Evolutionary conservation across 768 basidiomycete genomes (phyloP), one percentile per base, ranked within the genome.

Genomic region (Leucocoprinus leucothites): DNA sequence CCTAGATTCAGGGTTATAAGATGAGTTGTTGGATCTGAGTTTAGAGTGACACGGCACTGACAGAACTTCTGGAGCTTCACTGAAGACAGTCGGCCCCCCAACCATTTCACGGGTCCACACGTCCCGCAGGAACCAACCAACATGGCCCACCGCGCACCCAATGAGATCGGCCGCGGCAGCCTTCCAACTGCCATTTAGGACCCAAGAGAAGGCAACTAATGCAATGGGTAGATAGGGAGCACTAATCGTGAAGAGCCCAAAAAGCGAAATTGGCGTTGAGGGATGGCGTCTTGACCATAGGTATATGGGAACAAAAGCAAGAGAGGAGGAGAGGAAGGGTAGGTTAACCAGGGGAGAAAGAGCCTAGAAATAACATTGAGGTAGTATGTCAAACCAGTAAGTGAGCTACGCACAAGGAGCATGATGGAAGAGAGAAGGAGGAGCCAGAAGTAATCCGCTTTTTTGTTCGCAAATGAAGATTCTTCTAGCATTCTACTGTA

Each of bases 401-500:
- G 16, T 4, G 18, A 16, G 9, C 22, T 31, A 11, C 86, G 60
- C 62, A 96, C 94, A 41, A 99, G 82, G 36, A 99, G 84, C 81
- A 98, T 86, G 25, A 82, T 56, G 0, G 92, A 82, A 14, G 92
- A 95, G 51, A 91, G 80, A 46, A 94, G 73, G 24, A 99, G 81
- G 9, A 98, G 78, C 93, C 94, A 98, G 65, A 96, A 88, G 70
- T 97, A 99, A 67, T 98, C 96, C 19, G 95, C 96, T 69, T 80
- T 87, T 51, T 80, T 81, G 61, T 94, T 94, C 38, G 91, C 86
- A 67, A 96, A 99, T 1, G 93, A 93, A 13, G 93, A 95, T 70
- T 98, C 95, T 71, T 99, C 97, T 2, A 99, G 75, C 87, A 98
- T 91, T 43, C 95, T 81, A 60, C 93, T 94, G 66, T 98, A 98